Percentiles rank a stretch among this genome's conserved stretches.
Conservation (phyloP, 306 rosid genomes). For the Dicorynia guianensis region DNA sequence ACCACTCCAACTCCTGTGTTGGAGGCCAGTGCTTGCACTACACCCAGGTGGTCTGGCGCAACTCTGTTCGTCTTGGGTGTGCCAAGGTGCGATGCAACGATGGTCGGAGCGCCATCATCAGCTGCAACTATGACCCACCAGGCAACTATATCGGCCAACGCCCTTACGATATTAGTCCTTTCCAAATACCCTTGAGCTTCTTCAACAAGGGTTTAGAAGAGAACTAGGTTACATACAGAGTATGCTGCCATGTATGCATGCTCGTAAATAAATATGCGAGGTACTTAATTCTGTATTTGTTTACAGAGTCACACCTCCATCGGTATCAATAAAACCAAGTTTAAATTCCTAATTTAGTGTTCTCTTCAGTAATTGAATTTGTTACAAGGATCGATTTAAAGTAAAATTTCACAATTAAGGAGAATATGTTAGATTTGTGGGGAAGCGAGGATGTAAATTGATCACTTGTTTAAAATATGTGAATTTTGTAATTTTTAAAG, state of each 20-base stretch:
- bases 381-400: no score
- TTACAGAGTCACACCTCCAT: neutral
- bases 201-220: neutral
- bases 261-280: constrained; percentile 4
- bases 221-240: neutral
- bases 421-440: no score
- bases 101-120: constrained; percentile 37
- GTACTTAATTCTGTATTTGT: neutral
- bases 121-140: constrained; percentile 57
- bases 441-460: no score
- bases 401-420: no score
- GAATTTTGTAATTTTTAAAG: no score
- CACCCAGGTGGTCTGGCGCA: constrained; percentile 61
- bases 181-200: constrained; percentile 29
- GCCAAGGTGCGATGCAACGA: constrained; percentile 56
- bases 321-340: neutral
- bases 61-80: constrained; percentile 52
- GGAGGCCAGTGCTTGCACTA: constrained; percentile 49
- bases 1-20: constrained; percentile 41
- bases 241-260: neutral
- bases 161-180: constrained; percentile 48
- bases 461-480: no score
- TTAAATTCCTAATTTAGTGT: no score
- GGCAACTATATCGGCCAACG: constrained; percentile 46
- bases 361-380: no score